Conservation (phyloP, 768 basidiomycete species). For the Kwoniella botswanensis region DNA sequence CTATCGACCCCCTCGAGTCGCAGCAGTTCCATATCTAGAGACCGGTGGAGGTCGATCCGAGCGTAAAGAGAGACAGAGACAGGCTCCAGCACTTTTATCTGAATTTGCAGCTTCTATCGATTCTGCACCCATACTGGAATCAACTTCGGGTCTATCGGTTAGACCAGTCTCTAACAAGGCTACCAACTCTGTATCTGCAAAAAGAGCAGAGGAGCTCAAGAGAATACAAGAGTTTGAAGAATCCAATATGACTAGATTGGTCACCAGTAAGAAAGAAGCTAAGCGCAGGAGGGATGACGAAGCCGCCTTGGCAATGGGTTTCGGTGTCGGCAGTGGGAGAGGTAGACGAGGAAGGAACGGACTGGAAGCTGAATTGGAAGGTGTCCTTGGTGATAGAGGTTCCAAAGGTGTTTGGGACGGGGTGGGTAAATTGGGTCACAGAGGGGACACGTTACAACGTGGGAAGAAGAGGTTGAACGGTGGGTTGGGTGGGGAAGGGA, state of each 20-base stretch:
- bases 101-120: slow-evolving; percentile 56
- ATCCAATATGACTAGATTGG: slow-evolving; percentile 86
- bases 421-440: slow-evolving; percentile 41
- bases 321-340: slow-evolving; percentile 51
- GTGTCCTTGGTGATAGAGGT: slow-evolving; percentile 55
- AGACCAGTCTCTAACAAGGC: slow-evolving; percentile 45
- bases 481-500: slow-evolving; percentile 6
- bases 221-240: slow-evolving; percentile 89
- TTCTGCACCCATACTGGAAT: slow-evolving; percentile 55
- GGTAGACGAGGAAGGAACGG: slow-evolving; percentile 54
- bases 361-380: slow-evolving; percentile 57
- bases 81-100: slow-evolving; percentile 60
- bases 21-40: slow-evolving; percentile 83
- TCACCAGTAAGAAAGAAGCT: slow-evolving; percentile 87
- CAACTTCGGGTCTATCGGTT: slow-evolving; percentile 58
- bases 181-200: slow-evolving; percentile 63
- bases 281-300: slow-evolving; percentile 77
- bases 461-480: slow-evolving; percentile 24
- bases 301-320: slow-evolving; percentile 81
- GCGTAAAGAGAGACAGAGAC: slow-evolving; percentile 60
- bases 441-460: slow-evolving; percentile 31
- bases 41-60: slow-evolving; percentile 37
- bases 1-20: slow-evolving; percentile 76
- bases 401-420: slow-evolving; percentile 55
- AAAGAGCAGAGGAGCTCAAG: slow-evolving; percentile 77